These are phyloP conservation scores for Pichia exigua DNA, from an alignment of 805 yeast species.

Conservation along the genomic window DNA sequence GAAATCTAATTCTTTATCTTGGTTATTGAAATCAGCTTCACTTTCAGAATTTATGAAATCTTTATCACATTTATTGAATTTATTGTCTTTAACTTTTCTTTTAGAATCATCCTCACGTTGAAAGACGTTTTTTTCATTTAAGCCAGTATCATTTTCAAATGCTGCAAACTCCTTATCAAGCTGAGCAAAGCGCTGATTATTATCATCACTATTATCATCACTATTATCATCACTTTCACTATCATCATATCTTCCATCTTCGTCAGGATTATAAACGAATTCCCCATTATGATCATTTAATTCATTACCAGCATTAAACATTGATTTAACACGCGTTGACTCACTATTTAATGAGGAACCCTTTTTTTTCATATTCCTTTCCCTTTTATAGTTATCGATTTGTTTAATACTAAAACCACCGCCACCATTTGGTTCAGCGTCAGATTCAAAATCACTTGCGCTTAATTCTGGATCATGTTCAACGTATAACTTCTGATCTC, in stretches of 20 bases:
- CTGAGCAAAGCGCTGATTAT: constrained; percentile 8
- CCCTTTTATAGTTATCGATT: neutral
- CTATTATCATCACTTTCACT: neutral
- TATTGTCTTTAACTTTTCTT: neutral
- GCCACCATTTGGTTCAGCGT: constrained; percentile 2
- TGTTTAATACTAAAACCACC: neutral
- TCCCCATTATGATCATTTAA: neutral
- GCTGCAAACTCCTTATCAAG: constrained; percentile 11
- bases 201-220: constrained; percentile 15
- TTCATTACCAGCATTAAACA: neutral
- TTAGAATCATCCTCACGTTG: constrained; percentile 7
- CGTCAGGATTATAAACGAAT: constrained; percentile 1
- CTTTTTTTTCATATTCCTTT: neutral
- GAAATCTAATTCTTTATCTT: neutral
- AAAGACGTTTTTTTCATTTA: constrained; percentile 6
- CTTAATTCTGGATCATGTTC: constrained; percentile 12
- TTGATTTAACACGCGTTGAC: neutral
- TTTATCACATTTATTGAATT: too few species aligned
- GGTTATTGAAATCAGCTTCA: constrained; percentile 30
- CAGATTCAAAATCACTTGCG: constrained; percentile 14
- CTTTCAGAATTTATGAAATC: constrained; percentile 21
- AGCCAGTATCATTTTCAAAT: constrained; percentile 9
- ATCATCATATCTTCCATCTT: constrained; percentile 8
- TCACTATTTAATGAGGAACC: neutral
- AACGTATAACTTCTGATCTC: neutral